Evolutionary conservation across 2,329 filamentous ascomycete genomes (phyloP).

Genomic region (Claviceps sp.): DNA sequence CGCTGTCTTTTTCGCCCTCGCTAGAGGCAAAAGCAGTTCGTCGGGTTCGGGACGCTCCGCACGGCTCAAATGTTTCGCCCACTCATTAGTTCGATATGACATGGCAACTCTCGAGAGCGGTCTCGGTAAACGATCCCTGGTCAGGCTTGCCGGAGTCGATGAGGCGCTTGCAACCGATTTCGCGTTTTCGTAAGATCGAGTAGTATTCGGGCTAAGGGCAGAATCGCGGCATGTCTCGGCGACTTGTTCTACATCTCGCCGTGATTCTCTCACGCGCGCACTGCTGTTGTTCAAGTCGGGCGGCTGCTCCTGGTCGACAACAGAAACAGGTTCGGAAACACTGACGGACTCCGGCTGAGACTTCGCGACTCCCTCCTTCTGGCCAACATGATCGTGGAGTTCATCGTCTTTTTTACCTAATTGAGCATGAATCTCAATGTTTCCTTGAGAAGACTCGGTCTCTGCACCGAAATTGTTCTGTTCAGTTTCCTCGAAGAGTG

Average conservation of each 20-base stretch:
- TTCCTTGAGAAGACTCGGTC: constrained; percentile 8
- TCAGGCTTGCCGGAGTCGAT: constrained; percentile 36
- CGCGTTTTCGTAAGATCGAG: constrained; percentile 17
- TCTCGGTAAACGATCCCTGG: constrained; percentile 51
- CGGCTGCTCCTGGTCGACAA: neutral
- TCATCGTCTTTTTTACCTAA: constrained; percentile 12
- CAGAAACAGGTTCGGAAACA: neutral
- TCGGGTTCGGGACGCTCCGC: constrained; percentile 62
- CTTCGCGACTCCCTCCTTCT: neutral
- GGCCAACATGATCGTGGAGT: neutral
- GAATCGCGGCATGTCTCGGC: constrained; percentile 1
- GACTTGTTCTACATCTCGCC: neutral
- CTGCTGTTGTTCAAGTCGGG: neutral
- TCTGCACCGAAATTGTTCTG: constrained; percentile 8
- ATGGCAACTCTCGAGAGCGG: constrained; percentile 63
- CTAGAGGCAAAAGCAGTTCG: constrained; percentile 34
- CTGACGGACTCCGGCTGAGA: neutral
- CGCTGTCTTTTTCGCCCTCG: constrained; percentile 6
- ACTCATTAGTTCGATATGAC: constrained; percentile 86
- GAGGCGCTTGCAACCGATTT: constrained; percentile 29
- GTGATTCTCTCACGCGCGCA: neutral
- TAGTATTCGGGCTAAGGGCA: constrained; percentile 4
- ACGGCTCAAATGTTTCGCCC: constrained; percentile 76
- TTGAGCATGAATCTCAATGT: constrained; percentile 28
- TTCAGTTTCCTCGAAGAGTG: constrained; percentile 1